phyloP scores from a whole-genome alignment of 2,329 filamentous ascomycete species.

The Apiospora phragmitis region DNA sequence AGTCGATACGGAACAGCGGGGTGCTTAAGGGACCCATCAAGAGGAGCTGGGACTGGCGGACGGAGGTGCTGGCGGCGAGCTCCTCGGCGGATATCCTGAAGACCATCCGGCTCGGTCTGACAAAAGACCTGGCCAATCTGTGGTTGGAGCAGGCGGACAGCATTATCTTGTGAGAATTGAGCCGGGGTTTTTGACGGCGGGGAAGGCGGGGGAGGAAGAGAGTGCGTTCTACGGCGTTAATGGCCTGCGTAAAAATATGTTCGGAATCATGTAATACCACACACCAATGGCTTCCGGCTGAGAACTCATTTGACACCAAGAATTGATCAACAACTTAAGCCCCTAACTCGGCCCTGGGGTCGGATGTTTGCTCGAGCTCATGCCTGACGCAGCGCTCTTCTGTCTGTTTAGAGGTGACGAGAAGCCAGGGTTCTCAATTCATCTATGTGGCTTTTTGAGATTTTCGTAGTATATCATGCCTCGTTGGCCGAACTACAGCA shows the following conservation, averaged over 20 bases:
- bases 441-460: not conserved
- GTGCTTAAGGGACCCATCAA: conserved; percentile 44
- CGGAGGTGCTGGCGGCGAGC: conserved; percentile 54
- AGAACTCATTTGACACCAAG: not conserved
- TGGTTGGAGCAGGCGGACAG: conserved; percentile 69
- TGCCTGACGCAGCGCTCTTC: not conserved
- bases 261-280: conserved; percentile 8
- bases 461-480: not conserved
- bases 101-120: conserved; percentile 71
- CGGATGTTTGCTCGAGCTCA: too few relatives aligned
- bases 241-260: conserved; percentile 5
- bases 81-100: conserved; percentile 71
- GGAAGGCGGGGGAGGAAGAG: not conserved
- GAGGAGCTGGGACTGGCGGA: conserved; percentile 72
- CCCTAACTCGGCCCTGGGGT: not conserved
- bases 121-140: conserved; percentile 69
- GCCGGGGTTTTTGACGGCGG: not conserved
- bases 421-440: not conserved
- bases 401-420: not conserved
- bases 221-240: conserved; percentile 5
- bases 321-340: not conserved
- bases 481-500: not conserved
- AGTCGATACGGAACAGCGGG: conserved; percentile 47
- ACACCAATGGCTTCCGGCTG: not conserved
- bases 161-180: conserved; percentile 38